Evolutionary conservation across 768 basidiomycete genomes (phyloP).

Genomic region (Suillus subaureus): DNA sequence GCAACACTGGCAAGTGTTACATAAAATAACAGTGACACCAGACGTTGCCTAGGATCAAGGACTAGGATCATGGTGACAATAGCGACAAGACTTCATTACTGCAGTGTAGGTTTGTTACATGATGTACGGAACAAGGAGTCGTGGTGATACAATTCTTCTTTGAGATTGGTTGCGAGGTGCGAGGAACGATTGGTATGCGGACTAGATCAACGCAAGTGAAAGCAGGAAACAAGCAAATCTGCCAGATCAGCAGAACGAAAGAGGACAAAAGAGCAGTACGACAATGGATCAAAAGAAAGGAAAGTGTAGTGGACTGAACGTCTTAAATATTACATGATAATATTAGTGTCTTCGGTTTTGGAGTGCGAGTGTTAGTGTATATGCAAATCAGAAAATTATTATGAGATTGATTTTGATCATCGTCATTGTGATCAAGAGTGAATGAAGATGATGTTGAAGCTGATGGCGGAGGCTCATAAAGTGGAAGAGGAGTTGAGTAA

Average conservation of each 20-base stretch:
- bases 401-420: constrained; percentile 13
- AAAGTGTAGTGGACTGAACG: constrained; percentile 5
- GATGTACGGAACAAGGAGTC: neutral
- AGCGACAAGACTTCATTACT: neutral
- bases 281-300: neutral
- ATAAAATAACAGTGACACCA: constrained; percentile 29
- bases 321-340: neutral
- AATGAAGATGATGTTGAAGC: constrained; percentile 12
- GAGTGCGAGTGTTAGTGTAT: neutral
- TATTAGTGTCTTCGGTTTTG: neutral
- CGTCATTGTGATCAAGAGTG: constrained; percentile 3
- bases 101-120: constrained; percentile 1
- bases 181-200: constrained; percentile 15
- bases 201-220: constrained; percentile 14
- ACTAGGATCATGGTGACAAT: neutral
- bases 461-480: constrained; percentile 50
- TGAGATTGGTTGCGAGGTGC: neutral
- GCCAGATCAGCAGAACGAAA: neutral
- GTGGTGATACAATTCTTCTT: neutral
- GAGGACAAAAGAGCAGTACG: neutral
- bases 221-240: constrained; percentile 2
- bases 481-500: constrained; percentile 60
- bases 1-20: constrained; percentile 55
- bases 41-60: neutral
- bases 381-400: constrained; percentile 7